Conservation (phyloP, 2,329 filamentous ascomycete genomes). For the Salinomyces thailandicus region DNA sequence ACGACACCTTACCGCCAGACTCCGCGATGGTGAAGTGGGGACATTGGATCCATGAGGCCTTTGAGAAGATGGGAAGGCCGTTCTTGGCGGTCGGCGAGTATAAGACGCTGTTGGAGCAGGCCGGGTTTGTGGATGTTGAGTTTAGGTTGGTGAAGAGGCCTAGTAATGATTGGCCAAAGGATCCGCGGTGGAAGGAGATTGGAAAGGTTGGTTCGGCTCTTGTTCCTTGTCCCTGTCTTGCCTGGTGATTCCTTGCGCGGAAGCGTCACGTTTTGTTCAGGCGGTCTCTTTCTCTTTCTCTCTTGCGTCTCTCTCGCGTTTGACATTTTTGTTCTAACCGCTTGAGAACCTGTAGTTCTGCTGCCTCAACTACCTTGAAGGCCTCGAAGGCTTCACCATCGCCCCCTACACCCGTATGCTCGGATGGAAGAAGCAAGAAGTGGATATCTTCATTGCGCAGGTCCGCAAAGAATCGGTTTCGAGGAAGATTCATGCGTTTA, state of each 20-base stretch:
- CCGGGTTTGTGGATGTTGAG: conserved; percentile 20
- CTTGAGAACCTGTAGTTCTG: too few relatives aligned
- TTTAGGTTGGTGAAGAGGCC: conserved; percentile 16
- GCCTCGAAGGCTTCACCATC: conserved; percentile 35
- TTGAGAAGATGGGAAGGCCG: conserved; percentile 12
- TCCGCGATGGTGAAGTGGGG: conserved; percentile 13
- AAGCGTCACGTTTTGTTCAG: too few relatives aligned
- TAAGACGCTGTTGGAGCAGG: conserved; percentile 13
- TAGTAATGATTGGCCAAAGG: conserved; percentile 22
- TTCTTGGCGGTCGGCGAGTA: conserved; percentile 8
- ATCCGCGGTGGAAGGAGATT: conserved; percentile 17
- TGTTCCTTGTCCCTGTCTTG: not conserved
- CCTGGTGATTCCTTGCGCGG: not conserved
- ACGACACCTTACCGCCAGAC: conserved; percentile 28
- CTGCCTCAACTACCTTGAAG: conserved; percentile 24
- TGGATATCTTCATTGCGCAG: conserved; percentile 35
- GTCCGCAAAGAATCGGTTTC: conserved; percentile 31
- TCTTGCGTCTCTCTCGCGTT: not conserved
- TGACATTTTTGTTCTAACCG: conserved; percentile 2
- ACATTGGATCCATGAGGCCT: conserved; percentile 4
- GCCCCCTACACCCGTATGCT: conserved; percentile 34
- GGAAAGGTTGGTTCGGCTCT: not conserved
- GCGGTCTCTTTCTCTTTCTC: conserved; percentile 6
- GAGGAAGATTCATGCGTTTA: conserved; percentile 32
- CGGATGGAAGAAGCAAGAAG: conserved; percentile 35